Evolutionary conservation across 2,329 filamentous ascomycete genomes (phyloP).

Genomic region (Colletotrichum phormii): DNA sequence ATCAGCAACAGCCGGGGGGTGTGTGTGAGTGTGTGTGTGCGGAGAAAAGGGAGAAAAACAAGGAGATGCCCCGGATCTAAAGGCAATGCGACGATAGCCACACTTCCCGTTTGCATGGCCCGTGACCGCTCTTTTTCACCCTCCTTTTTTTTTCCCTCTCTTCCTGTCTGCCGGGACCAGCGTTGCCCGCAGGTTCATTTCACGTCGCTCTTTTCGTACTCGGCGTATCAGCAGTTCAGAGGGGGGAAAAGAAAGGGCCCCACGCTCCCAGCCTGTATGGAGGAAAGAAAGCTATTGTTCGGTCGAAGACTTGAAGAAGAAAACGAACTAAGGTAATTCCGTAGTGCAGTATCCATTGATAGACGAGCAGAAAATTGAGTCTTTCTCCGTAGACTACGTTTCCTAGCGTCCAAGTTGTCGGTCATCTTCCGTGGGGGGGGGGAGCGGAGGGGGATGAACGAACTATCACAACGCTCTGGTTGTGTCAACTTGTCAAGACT

Average conservation of each 20-base stretch:
- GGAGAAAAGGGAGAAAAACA: neutral
- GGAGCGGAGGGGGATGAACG: too few species aligned
- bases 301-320: neutral
- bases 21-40: too few species aligned
- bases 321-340: neutral
- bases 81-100: conserved; percentile 7
- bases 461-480: too few species aligned
- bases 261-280: neutral
- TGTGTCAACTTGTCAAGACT: neutral
- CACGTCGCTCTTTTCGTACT: neutral
- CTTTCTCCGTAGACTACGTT: too few species aligned
- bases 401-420: neutral
- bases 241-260: neutral
- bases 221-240: conserved; percentile 8
- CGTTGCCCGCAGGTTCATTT: conserved; percentile 17
- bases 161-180: conserved; percentile 17
- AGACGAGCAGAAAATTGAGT: too few species aligned
- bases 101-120: conserved; percentile 4
- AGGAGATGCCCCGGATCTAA: conserved; percentile 10
- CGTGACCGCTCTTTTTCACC: conserved; percentile 2
- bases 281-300: neutral
- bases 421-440: neutral
- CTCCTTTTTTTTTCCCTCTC: neutral
- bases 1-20: conserved; percentile 12
- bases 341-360: too few species aligned